Percentiles rank a stretch among this genome's conserved stretches.
Evolutionary conservation across 2,329 filamentous ascomycete genomes (phyloP).

Genomic region (Raffaelea albimanens): DNA sequence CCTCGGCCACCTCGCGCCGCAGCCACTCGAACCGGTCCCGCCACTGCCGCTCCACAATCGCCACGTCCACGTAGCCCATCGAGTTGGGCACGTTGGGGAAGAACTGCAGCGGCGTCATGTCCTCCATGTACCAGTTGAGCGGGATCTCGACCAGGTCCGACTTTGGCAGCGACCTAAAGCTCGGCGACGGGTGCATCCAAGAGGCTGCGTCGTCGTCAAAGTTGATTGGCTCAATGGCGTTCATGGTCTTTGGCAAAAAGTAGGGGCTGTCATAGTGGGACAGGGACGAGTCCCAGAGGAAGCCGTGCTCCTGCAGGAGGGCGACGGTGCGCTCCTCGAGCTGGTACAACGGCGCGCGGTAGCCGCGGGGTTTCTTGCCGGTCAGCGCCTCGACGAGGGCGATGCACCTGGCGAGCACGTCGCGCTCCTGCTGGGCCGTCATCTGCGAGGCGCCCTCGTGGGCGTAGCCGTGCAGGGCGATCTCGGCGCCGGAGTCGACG

Average conservation of each 20-base stretch:
- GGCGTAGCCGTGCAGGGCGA: conserved; percentile 32
- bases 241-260: conserved; percentile 47
- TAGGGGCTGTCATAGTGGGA: conserved; percentile 57
- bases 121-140: conserved; percentile 54
- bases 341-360: conserved; percentile 38
- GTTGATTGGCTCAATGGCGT: conserved; percentile 58
- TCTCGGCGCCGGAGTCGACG: conserved; percentile 35
- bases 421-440: conserved; percentile 61
- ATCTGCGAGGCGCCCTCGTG: conserved; percentile 37
- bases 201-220: conserved; percentile 49
- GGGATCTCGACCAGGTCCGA: conserved; percentile 58
- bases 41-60: conserved; percentile 53
- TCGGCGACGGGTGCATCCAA: conserved; percentile 51
- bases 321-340: conserved; percentile 36
- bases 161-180: conserved; percentile 39
- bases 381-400: not conserved
- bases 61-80: conserved; percentile 47
- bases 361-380: conserved; percentile 56
- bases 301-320: conserved; percentile 53
- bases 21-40: conserved; percentile 52
- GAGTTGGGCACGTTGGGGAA: conserved; percentile 55
- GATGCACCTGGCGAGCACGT: conserved; percentile 58
- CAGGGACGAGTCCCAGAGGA: conserved; percentile 62
- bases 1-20: conserved; percentile 20
- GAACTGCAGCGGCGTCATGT: conserved; percentile 58